Conservation (phyloP, 2,329 filamentous ascomycete genomes). For the Sporothrix brunneoviolacea region DNA sequence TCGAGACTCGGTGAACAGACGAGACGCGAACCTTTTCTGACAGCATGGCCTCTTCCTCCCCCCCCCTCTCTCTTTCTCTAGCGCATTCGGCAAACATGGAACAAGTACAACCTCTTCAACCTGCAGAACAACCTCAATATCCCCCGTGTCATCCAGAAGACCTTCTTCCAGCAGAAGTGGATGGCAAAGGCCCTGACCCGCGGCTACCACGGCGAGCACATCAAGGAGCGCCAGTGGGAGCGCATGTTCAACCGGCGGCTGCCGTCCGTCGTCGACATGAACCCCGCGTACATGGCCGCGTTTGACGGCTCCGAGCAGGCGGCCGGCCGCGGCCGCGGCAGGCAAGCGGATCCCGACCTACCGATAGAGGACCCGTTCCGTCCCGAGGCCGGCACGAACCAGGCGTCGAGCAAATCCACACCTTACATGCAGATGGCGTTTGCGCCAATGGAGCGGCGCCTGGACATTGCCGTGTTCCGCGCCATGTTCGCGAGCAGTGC, state of each 20-base stretch:
- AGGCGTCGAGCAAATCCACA: conserved; percentile 42
- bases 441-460: conserved; percentile 78
- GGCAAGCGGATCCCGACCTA: conserved; percentile 19
- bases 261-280: conserved; percentile 78
- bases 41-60: no score
- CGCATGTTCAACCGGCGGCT: conserved; percentile 83
- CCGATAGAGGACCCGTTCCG: conserved; percentile 1
- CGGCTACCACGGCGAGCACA: conserved; percentile 89
- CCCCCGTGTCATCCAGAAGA: conserved; percentile 41
- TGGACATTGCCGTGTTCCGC: conserved; percentile 92
- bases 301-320: conserved; percentile 80
- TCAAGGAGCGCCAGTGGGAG: conserved; percentile 88
- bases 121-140: conserved; percentile 47
- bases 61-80: no score
- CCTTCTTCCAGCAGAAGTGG: conserved; percentile 99
- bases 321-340: conserved; percentile 73
- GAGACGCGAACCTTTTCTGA: no score
- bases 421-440: conserved; percentile 97
- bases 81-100: conserved; percentile 96
- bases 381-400: conserved; percentile 18
- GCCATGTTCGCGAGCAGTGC: conserved; percentile 91
- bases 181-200: conserved; percentile 74
- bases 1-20: no score
- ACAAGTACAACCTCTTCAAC: conserved; percentile 95
- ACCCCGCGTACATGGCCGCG: conserved; percentile 68